Base-by-base conservation (phyloP, 495 filamentous ascomycete species). In the Tuber melanosporum region DNA sequence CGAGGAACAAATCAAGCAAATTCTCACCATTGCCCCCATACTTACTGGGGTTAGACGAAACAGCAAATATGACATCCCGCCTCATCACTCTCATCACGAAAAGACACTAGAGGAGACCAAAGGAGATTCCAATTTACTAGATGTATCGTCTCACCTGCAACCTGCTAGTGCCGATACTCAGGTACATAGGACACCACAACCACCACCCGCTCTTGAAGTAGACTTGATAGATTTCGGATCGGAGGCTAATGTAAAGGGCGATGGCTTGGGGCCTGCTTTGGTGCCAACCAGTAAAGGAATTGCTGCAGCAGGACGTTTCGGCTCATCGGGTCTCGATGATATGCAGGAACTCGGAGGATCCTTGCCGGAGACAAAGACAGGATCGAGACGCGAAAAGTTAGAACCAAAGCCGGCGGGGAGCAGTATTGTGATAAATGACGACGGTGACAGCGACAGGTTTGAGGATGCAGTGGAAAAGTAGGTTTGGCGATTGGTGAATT, bases 11-110 rank as follows among this genome's bases (percentile, higher is more conserved):
- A 87, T 88, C 44, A 88, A 94, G 80, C 95, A 98, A 84, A 97
- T 98, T 70, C 86, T 94, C 76, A 87, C 92, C 46, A 92, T 98
- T 70, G 91, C 92, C 15, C 94, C 95, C 7, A 94, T 99, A 82
- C 83, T 98, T 46, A 87, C 87, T 73, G 94, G 94, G 76, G 93
- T 96, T 83, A 85, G 85, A 74, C 79, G 77, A 45, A 85, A 77
- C 66, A 82, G 75, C 36, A 83, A 76, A 75, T 84, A 81, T 46
- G 77, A 81, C 52, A 84, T 84, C 39, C 82, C 78, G 32, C 83
- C 81, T 22, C 77, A 84, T 49, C 82, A 84, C 43, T 71, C 82
- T 19, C 81, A 83, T 71, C 32, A 26, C 44, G 75, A 45, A 71
- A 76, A 43, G 39, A n/a, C 66, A 15, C 75, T 32, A 17, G 43